Evolutionary conservation across 352 stramenopile genomes (phyloP).

Genomic region (Phytophthora boehmeriae): DNA sequence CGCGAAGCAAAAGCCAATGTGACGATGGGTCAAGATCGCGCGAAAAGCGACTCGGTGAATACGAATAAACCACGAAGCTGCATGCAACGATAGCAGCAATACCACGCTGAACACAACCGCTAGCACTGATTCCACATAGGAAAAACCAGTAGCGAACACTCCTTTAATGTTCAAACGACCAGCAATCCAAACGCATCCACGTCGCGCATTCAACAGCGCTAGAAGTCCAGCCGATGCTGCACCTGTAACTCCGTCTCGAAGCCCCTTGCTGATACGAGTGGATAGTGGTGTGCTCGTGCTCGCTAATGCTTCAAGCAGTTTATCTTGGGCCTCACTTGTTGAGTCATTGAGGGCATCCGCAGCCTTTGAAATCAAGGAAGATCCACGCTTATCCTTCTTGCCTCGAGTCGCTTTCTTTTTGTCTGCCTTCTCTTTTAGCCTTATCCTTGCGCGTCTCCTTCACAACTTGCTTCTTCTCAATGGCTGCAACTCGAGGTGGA

Average conservation of each 20-base stretch:
- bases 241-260: constrained; percentile 13
- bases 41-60: constrained; percentile 85
- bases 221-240: constrained; percentile 14
- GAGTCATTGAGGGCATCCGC: constrained; percentile 19
- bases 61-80: constrained; percentile 76
- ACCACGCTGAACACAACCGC: constrained; percentile 72
- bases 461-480: constrained; percentile 37
- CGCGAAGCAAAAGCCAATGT: constrained; percentile 88
- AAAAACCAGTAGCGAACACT: constrained; percentile 38
- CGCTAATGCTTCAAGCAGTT: constrained; percentile 19
- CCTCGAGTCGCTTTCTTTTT: constrained; percentile 52
- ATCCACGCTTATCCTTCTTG: constrained; percentile 67
- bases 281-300: constrained; percentile 18
- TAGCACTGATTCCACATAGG: constrained; percentile 71
- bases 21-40: constrained; percentile 79
- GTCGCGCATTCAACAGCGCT: constrained; percentile 15
- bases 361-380: constrained; percentile 12
- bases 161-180: constrained; percentile 57
- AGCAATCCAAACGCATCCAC: constrained; percentile 29
- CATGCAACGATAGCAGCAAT: constrained; percentile 70
- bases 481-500: background rate
- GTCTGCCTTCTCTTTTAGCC: constrained; percentile 53
- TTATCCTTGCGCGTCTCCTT: constrained; percentile 69
- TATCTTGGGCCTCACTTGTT: constrained; percentile 19
- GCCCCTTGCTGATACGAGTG: constrained; percentile 13